Percentiles rank a stretch among this genome's conserved stretches.
phyloP scores from a whole-genome alignment of 1,284 basidiomycete species.

The Heimioporus retisporus region DNA sequence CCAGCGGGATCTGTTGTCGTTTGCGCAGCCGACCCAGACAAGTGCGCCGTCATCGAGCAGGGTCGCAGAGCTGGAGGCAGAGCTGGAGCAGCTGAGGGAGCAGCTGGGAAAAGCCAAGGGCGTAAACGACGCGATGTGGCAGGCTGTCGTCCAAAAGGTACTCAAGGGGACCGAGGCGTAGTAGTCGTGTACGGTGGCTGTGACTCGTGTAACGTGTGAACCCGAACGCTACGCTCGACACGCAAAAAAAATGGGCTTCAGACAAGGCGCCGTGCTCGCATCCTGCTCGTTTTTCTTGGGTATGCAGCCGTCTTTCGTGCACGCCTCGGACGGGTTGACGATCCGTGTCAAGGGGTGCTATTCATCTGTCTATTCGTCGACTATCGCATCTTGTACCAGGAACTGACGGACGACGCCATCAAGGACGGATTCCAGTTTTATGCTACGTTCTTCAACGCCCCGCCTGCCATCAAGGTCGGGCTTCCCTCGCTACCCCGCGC shows the following conservation, averaged over 20 bases:
- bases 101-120: conserved; percentile 85
- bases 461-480: conserved; percentile 89
- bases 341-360: conserved; percentile 69
- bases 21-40: conserved; percentile 57
- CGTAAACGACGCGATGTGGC: conserved; percentile 94
- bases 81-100: conserved; percentile 71
- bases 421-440: conserved; percentile 90
- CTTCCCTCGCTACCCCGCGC: conserved; percentile 2
- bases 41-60: conserved; percentile 59
- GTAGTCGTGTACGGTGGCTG: conserved; percentile 32
- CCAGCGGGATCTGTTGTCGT: conserved; percentile 68
- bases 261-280: conserved; percentile 84
- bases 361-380: conserved; percentile 93
- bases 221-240: neutral
- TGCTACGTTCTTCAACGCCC: conserved; percentile 90
- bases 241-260: conserved; percentile 76
- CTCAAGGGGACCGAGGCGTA: conserved; percentile 46
- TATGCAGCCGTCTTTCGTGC: conserved; percentile 40
- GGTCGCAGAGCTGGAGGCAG: conserved; percentile 77
- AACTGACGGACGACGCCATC: conserved; percentile 69
- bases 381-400: conserved; percentile 81
- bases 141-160: conserved; percentile 75
- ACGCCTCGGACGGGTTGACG: conserved; percentile 6
- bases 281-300: conserved; percentile 89
- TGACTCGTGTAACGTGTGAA: conserved; percentile 32